phyloP scores from a whole-genome alignment of 148 eudicot species.

The Tetragonia tetragonoides region DNA sequence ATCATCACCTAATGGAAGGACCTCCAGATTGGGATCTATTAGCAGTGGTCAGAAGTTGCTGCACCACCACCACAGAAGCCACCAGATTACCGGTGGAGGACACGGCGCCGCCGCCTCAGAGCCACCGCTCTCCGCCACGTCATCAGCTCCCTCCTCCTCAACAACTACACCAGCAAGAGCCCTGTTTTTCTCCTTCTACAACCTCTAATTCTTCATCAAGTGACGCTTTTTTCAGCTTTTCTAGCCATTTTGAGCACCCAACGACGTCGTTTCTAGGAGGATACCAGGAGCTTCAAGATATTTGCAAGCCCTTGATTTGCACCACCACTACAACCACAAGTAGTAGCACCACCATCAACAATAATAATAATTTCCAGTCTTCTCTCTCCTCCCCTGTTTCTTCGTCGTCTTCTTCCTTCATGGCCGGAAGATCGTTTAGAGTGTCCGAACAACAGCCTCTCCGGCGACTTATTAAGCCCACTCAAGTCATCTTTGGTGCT shows the following conservation, averaged over 20 bases:
- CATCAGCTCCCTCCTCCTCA: conserved; percentile 1
- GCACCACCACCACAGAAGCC: conserved; percentile 40
- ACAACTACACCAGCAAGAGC: not conserved
- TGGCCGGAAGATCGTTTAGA: conserved; percentile 17
- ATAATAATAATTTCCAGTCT: conserved; percentile 7
- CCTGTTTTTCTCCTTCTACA: conserved; percentile 14
- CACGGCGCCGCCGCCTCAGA: not conserved
- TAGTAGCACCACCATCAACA: not conserved
- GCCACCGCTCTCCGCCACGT: not conserved
- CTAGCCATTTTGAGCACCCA: conserved; percentile 13
- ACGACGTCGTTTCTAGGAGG: conserved; percentile 30
- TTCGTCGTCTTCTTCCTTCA: conserved; percentile 23
- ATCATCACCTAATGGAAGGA: conserved; percentile 17
- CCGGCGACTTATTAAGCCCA: conserved; percentile 28
- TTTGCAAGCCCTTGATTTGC: conserved; percentile 24
- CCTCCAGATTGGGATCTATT: conserved; percentile 77
- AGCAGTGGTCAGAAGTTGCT: conserved; percentile 76
- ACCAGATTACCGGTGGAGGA: conserved; percentile 14
- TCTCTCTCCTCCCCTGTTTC: conserved; percentile 18
- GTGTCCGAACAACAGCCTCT: conserved; percentile 14
- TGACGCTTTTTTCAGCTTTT: conserved; percentile 10
- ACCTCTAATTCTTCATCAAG: conserved; percentile 3
- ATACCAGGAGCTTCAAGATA: conserved; percentile 25
- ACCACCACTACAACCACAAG: not conserved
- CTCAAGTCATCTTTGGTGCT: conserved; percentile 32